Percentiles rank a stretch among this genome's conserved stretches.
Conservation (phyloP, 2,329 filamentous ascomycete genomes). For the Aspergillus hiratsukae region DNA sequence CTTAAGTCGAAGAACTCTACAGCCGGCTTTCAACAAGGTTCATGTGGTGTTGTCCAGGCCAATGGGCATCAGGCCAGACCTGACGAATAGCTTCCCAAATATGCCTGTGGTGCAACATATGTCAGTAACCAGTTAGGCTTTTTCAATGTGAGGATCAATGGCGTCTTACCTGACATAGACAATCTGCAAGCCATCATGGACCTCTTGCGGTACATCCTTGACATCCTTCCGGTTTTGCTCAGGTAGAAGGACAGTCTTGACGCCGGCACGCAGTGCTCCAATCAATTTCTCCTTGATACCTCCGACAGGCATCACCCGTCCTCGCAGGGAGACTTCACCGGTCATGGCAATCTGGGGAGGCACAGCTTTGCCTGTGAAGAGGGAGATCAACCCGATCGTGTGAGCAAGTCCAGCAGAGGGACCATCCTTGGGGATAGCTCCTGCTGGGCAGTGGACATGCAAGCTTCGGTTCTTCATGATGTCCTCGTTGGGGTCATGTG, state of each 20-base stretch:
- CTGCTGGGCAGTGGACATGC: conserved; percentile 93
- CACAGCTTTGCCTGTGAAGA: conserved; percentile 81
- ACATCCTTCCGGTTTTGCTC: conserved; percentile 87
- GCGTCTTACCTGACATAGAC: conserved; percentile 73
- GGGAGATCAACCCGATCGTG: conserved; percentile 83
- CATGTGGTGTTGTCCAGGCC: conserved; percentile 69
- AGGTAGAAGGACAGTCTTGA: conserved; percentile 88
- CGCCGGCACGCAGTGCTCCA: conserved; percentile 84
- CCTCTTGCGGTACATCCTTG: conserved; percentile 84
- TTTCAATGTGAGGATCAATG: neutral
- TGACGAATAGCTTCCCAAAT: conserved; percentile 90
- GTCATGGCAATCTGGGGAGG: conserved; percentile 96
- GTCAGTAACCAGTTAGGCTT: conserved; percentile 11
- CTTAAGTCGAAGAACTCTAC: conserved; percentile 42
- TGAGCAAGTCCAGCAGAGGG: conserved; percentile 83
- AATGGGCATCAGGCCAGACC: conserved; percentile 87
- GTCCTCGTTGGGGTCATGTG: conserved; percentile 74
- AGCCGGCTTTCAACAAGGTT: conserved; percentile 73
- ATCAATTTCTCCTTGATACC: conserved; percentile 99
- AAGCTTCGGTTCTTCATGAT: conserved; percentile 94
- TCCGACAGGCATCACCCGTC: conserved; percentile 87
- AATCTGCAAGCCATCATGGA: conserved; percentile 80
- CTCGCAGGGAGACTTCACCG: conserved; percentile 71
- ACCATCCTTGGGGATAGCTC: conserved; percentile 92
- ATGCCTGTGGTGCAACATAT: conserved; percentile 52